Evolutionary conservation across 2,329 filamentous ascomycete species (phyloP).

Genomic region (Penicillium concentricum): DNA sequence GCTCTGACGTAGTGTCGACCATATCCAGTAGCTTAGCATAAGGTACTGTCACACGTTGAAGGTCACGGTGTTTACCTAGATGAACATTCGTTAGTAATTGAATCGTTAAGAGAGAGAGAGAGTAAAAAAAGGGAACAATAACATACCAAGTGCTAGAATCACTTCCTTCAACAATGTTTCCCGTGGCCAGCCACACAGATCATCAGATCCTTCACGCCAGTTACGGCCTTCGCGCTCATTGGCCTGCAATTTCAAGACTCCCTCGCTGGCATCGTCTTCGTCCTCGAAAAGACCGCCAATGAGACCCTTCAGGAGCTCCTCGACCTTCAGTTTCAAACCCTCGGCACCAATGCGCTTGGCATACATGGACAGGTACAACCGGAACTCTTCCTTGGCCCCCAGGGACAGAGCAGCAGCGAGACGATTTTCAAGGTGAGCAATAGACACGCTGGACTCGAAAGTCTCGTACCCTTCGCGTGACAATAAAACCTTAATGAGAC

Average conservation of each 20-base stretch:
- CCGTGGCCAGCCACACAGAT: constrained; percentile 87
- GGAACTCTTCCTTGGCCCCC: constrained; percentile 86
- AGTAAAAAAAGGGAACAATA: neutral
- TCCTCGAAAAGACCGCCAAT: constrained; percentile 66
- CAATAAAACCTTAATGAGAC: constrained; percentile 84
- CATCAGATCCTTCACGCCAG: constrained; percentile 55
- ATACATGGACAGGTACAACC: constrained; percentile 96
- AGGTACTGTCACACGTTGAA: constrained; percentile 91
- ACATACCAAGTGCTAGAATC: constrained; percentile 83
- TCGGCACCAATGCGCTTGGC: constrained; percentile 93
- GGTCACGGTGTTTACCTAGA: constrained; percentile 87
- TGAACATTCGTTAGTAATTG: constrained; percentile 1
- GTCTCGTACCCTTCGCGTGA: constrained; percentile 88
- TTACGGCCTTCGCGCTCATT: constrained; percentile 46
- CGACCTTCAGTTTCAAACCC: constrained; percentile 80
- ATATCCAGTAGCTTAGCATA: constrained; percentile 79
- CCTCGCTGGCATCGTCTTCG: constrained; percentile 52
- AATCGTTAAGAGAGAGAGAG: constrained; percentile 1
- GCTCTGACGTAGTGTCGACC: constrained; percentile 36
- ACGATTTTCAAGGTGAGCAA: constrained; percentile 92
- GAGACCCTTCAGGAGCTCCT: constrained; percentile 81
- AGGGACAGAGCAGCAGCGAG: constrained; percentile 85
- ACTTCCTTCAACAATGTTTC: constrained; percentile 86
- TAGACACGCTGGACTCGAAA: constrained; percentile 86
- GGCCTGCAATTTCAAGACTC: constrained; percentile 24